Conservation (phyloP, 768 basidiomycete species). For the Rhizopogon vinicolor region DNA sequence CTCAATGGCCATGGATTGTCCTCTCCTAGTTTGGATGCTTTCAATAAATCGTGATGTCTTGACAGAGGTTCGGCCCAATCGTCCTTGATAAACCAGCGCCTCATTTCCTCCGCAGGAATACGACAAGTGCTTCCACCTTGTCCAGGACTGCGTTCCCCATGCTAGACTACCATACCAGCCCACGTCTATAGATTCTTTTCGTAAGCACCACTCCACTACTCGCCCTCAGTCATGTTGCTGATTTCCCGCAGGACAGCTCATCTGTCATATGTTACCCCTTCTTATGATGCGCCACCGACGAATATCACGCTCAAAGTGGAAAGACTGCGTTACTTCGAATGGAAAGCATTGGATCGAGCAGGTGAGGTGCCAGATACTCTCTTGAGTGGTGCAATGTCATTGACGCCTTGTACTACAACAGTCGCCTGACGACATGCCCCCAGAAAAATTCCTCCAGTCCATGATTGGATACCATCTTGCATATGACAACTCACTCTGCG, state of each 20-base stretch:
- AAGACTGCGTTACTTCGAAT: constrained; percentile 50
- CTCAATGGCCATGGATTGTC: constrained; percentile 42
- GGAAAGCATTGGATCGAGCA: constrained; percentile 86
- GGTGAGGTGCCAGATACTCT: constrained; percentile 30
- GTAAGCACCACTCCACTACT: constrained; percentile 38
- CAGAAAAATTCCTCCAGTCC: constrained; percentile 61
- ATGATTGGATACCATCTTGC: constrained; percentile 80
- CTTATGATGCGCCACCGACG: constrained; percentile 86
- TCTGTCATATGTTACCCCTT: constrained; percentile 70
- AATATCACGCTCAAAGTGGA: constrained; percentile 73
- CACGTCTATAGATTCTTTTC: constrained; percentile 57
- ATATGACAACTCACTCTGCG: constrained; percentile 63
- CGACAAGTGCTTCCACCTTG: constrained; percentile 56
- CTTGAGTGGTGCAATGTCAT: constrained; percentile 4
- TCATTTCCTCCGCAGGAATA: constrained; percentile 52
- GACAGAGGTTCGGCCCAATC: constrained; percentile 39
- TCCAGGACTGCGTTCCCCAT: constrained; percentile 57
- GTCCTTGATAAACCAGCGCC: background rate
- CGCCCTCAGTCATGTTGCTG: background rate
- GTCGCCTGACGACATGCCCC: constrained; percentile 56
- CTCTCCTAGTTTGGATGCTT: constrained; percentile 78
- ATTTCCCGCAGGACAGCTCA: constrained; percentile 51
- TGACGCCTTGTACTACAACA: constrained; percentile 15
- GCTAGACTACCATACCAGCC: constrained; percentile 51
- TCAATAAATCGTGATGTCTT: constrained; percentile 72